phyloP scores from a whole-genome alignment of 139 green algal species.

The Ettlia oleoabundans region DNA sequence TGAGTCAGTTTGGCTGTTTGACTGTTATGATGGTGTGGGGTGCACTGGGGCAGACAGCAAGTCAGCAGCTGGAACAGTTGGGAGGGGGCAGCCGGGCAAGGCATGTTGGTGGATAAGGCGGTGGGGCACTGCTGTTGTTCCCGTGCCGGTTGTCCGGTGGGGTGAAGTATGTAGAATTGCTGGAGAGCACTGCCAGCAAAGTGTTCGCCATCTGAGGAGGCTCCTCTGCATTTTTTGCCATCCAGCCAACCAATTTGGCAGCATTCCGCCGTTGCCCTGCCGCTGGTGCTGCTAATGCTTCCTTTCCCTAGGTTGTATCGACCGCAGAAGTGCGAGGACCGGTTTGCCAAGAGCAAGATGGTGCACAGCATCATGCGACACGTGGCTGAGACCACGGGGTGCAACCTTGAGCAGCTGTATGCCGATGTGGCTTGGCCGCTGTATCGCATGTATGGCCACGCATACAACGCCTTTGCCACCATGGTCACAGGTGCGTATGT shows the following conservation, averaged over 20 bases:
- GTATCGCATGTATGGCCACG: conserved; percentile 95
- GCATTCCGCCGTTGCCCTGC: background rate
- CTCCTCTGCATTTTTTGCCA: too few species aligned
- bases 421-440: conserved; percentile 90
- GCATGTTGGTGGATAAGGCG: too few species aligned
- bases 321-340: conserved; percentile 85
- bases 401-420: conserved; percentile 87
- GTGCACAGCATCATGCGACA: conserved; percentile 99
- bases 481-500: conserved; percentile 52
- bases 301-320: background rate
- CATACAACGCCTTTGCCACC: conserved; percentile 92
- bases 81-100: background rate
- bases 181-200: too few species aligned
- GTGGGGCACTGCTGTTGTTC: too few species aligned
- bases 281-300: too few species aligned
- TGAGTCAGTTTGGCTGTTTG: conserved; percentile 15
- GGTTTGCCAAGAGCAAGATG: conserved; percentile 97
- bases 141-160: too few species aligned
- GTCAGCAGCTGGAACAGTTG: background rate
- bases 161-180: too few species aligned
- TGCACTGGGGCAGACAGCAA: background rate
- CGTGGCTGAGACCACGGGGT: conserved; percentile 89
- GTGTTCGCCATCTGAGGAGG: too few species aligned
- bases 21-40: background rate
- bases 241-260: too few species aligned